phyloP scores from a whole-genome alignment of 306 rosid species.

The Prunus dulcis region DNA sequence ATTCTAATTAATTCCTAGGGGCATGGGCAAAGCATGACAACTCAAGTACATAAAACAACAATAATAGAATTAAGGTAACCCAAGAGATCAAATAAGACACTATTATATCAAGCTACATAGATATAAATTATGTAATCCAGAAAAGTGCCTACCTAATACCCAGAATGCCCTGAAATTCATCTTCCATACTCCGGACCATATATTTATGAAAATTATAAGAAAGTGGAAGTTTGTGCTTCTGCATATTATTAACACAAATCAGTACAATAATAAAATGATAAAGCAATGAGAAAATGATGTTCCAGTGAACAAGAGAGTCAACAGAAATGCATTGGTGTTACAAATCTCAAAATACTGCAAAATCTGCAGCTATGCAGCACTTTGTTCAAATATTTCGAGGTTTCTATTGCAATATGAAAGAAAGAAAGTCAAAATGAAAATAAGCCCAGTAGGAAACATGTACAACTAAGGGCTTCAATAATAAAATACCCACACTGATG shows the following conservation, averaged over 20 bases:
- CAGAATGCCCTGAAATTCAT: slow-evolving; percentile 91
- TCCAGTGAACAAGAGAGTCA: not conserved
- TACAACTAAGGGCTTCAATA: slow-evolving; percentile 9
- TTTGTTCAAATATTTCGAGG: not conserved
- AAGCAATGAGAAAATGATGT: not conserved
- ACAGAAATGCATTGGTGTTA: not conserved
- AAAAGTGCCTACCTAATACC: slow-evolving; percentile 71
- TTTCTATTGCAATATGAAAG: not conserved
- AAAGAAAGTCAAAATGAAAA: not conserved
- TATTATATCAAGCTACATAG: not conserved
- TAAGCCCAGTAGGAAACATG: not conserved
- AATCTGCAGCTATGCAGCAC: not conserved
- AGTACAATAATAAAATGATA: not conserved
- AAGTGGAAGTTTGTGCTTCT: slow-evolving; percentile 84
- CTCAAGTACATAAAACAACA: not conserved
- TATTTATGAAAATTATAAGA: slow-evolving; percentile 81
- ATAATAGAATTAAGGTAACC: not conserved
- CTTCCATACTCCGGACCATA: slow-evolving; percentile 98
- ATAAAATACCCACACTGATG: slow-evolving; percentile 58
- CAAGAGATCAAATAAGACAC: not conserved
- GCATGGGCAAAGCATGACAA: not conserved
- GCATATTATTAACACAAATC: slow-evolving; percentile 21
- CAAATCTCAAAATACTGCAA: not conserved
- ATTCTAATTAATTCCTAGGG: not conserved
- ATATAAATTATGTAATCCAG: not conserved